Conservation (phyloP, 805 yeast species). For the Pichia insulana region DNA sequence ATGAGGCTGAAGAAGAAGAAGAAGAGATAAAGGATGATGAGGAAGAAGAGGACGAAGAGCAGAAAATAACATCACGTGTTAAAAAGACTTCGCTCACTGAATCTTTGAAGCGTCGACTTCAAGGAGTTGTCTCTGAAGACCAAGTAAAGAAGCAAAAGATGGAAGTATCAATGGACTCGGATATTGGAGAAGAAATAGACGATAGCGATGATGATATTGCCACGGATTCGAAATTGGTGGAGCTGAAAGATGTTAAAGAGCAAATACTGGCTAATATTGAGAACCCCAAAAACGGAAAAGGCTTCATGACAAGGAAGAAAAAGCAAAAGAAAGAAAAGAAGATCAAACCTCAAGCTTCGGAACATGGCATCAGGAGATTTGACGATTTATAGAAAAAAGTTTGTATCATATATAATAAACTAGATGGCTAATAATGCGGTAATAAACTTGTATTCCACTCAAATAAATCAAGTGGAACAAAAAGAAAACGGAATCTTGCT, state of each 20-base stretch:
- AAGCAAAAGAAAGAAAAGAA: conserved; percentile 28
- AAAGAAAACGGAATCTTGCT: too few species aligned
- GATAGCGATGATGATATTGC: conserved; percentile 16
- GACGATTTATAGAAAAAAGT: conserved; percentile 45
- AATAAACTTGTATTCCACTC: too few species aligned
- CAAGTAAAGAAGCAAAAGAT: conserved; percentile 4
- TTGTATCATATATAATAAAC: not conserved
- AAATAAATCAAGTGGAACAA: too few species aligned
- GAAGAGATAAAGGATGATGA: conserved; percentile 1
- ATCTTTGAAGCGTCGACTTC: conserved; percentile 7
- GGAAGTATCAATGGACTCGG: not conserved
- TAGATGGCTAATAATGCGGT: too few species aligned
- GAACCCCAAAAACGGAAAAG: conserved; percentile 15
- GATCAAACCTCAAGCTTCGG: conserved; percentile 41
- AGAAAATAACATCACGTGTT: not conserved
- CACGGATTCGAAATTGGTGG: conserved; percentile 15
- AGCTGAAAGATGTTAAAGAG: conserved; percentile 19
- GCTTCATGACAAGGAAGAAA: conserved; percentile 7
- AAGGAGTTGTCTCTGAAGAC: not conserved
- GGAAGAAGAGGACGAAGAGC: not conserved
- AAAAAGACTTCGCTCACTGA: conserved; percentile 5
- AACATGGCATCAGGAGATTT: conserved; percentile 57
- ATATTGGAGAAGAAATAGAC: conserved; percentile 5
- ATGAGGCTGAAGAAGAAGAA: conserved; percentile 5
- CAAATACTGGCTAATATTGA: conserved; percentile 21